phyloP scores from a whole-genome alignment of 2,329 filamentous ascomycete genomes.

The Cyphellophora europaea region DNA sequence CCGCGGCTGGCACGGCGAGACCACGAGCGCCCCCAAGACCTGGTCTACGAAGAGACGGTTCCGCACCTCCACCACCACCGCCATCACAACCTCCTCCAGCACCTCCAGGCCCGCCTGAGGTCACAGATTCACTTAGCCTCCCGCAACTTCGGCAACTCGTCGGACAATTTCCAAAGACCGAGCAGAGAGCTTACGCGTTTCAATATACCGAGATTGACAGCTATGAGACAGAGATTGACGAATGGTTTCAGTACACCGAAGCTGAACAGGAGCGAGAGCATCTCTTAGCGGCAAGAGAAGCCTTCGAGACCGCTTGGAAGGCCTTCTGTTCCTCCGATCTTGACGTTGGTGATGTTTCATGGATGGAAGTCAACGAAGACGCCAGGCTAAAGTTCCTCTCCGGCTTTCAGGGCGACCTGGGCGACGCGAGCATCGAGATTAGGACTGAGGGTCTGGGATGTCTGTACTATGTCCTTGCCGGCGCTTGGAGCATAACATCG shows the following conservation, averaged over 20 bases:
- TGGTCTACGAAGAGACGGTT: conserved; percentile 22
- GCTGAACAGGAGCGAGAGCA: conserved; percentile 63
- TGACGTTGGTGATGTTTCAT: conserved; percentile 43
- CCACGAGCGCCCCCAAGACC: conserved; percentile 16
- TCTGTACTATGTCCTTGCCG: conserved; percentile 49
- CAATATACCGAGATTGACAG: conserved; percentile 63
- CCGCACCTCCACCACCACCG: conserved; percentile 30
- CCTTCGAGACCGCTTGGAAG: conserved; percentile 70
- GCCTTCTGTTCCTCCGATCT: conserved; percentile 35
- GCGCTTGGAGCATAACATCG: conserved; percentile 62
- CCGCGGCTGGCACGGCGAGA: conserved; percentile 7
- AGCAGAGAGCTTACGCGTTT: conserved; percentile 76
- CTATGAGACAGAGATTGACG: conserved; percentile 82
- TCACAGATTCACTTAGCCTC: conserved; percentile 63
- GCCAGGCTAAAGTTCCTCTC: conserved; percentile 32
- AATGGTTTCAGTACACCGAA: conserved; percentile 92
- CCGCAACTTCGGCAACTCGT: conserved; percentile 65
- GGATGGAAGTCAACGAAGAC: conserved; percentile 56
- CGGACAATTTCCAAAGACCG: conserved; percentile 60
- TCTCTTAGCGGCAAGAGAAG: conserved; percentile 62
- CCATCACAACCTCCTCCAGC: conserved; percentile 37
- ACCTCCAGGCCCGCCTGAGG: conserved; percentile 25
- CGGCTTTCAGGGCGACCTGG: conserved; percentile 27
- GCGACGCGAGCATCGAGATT: conserved; percentile 28
- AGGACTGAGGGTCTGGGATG: conserved; percentile 37